A percentile compares a stretch with the other conserved stretches of the same genome.
Evolutionary conservation across 1,284 basidiomycete species (phyloP).

Genomic region (Megacollybia platyphylla): DNA sequence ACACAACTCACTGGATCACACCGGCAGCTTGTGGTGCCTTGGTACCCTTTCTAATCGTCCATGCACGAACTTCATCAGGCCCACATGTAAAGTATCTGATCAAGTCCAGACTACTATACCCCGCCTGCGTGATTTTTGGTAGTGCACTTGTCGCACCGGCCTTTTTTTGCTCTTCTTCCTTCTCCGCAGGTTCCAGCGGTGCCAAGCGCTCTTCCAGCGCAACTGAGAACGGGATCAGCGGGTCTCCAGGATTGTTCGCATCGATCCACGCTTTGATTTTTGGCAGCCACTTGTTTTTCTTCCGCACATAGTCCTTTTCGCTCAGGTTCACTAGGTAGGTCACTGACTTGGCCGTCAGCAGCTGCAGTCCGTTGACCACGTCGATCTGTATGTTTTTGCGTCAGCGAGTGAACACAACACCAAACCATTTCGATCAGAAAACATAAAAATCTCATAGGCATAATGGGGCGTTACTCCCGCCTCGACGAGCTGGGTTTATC

Average conservation of each 20-base stretch:
- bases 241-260: slow-evolving; percentile 91
- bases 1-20: slow-evolving; percentile 79
- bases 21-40: slow-evolving; percentile 97
- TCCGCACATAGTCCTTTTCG: slow-evolving; percentile 90
- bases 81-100: slow-evolving; percentile 98
- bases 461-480: slow-evolving; percentile 42
- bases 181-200: slow-evolving; percentile 57
- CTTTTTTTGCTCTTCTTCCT: slow-evolving; percentile 66
- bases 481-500: slow-evolving; percentile 48
- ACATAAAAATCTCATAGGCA: slow-evolving; percentile 32
- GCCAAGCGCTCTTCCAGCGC: slow-evolving; percentile 89
- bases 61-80: slow-evolving; percentile 93
- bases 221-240: slow-evolving; percentile 95
- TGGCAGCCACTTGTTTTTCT: slow-evolving; percentile 99
- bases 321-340: slow-evolving; percentile 98
- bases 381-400: slow-evolving; percentile 58
- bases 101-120: slow-evolving; percentile 77
- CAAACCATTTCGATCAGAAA: slow-evolving; percentile 18
- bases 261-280: slow-evolving; percentile 99
- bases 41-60: slow-evolving; percentile 91
- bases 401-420: slow-evolving; percentile 4
- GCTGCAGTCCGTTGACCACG: slow-evolving; percentile 83
- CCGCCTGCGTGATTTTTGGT: slow-evolving; percentile 87
- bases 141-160: slow-evolving; percentile 63
- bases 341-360: slow-evolving; percentile 95